A percentile compares a stretch with the other conserved stretches of the same genome.
These are phyloP conservation scores for Didymella lethalis DNA, from an alignment of 2,329 filamentous ascomycete genomes.

Conservation along the genomic window DNA sequence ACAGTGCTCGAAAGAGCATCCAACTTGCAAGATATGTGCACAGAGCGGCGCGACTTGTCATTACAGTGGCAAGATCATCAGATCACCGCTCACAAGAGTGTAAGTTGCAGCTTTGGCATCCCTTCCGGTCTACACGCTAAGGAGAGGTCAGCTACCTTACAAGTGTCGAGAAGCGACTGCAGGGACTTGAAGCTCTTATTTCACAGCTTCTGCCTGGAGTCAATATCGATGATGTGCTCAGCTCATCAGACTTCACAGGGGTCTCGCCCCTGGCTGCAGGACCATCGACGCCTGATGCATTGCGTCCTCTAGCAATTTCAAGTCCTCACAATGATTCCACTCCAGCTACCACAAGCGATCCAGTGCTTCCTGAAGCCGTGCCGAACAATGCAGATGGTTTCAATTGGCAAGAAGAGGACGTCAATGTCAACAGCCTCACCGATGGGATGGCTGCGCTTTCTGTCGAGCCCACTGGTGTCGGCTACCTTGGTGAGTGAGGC, in stretches of 20 bases:
- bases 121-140: background rate
- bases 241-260: constrained; percentile 25
- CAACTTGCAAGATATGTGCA: constrained; percentile 32
- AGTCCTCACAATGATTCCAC: constrained; percentile 25
- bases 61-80: constrained; percentile 35
- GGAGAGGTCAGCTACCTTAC: constrained; percentile 27
- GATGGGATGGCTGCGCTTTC: constrained; percentile 41
- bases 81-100: constrained; percentile 38
- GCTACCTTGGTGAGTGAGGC: constrained; percentile 31
- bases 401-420: constrained; percentile 36
- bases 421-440: constrained; percentile 31
- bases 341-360: constrained; percentile 23
- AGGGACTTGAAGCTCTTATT: constrained; percentile 30
- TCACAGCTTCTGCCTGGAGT: constrained; percentile 33
- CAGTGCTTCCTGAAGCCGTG: constrained; percentile 36
- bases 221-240: constrained; percentile 31
- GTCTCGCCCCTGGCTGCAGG: constrained; percentile 12
- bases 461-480: constrained; percentile 38
- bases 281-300: constrained; percentile 21
- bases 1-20: constrained; percentile 38
- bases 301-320: constrained; percentile 13
- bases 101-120: background rate
- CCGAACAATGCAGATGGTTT: constrained; percentile 37
- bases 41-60: constrained; percentile 32
- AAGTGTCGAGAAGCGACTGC: constrained; percentile 33